Conservation (phyloP, 2,329 filamentous ascomycete genomes). For the Hypoxylon sp. region DNA sequence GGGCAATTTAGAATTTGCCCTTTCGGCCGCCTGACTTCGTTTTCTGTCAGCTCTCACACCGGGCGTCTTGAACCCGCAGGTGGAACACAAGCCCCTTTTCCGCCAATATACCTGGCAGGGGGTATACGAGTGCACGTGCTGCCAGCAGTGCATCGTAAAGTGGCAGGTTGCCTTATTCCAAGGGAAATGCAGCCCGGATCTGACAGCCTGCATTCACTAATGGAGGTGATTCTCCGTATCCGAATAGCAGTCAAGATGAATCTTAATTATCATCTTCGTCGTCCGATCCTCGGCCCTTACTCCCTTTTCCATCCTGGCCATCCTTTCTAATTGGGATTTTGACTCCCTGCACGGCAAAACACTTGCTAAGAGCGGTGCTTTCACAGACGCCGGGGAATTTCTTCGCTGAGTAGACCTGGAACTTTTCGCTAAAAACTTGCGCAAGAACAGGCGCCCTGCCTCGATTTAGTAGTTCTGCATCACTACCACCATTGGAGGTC, state of each 20-base stretch:
- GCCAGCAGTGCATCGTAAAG: slow-evolving; percentile 20
- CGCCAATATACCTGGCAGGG: slow-evolving; percentile 16
- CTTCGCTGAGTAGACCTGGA: slow-evolving; percentile 96
- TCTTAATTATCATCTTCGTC: slow-evolving; percentile 65
- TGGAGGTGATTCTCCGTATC: slow-evolving; percentile 24
- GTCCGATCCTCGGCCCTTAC: slow-evolving; percentile 61
- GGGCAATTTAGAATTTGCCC: slow-evolving; percentile 23
- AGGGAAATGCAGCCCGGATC: slow-evolving; percentile 20
- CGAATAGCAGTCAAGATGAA: slow-evolving; percentile 4
- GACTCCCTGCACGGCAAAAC: slow-evolving; percentile 92
- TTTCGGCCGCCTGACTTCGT: slow-evolving; percentile 31
- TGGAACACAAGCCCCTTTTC: slow-evolving; percentile 19
- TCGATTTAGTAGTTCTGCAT: slow-evolving; percentile 73
- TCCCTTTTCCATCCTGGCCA: slow-evolving; percentile 65
- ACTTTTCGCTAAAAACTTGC: slow-evolving; percentile 86
- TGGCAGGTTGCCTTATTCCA: slow-evolving; percentile 14
- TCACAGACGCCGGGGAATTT: slow-evolving; percentile 98
- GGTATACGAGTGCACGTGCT: slow-evolving; percentile 28
- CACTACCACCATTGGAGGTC: slow-evolving; percentile 55
- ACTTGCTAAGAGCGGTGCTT: slow-evolving; percentile 90
- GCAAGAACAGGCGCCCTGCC: slow-evolving; percentile 86
- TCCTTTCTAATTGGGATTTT: slow-evolving; percentile 98
- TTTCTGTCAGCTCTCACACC: slow-evolving; percentile 29
- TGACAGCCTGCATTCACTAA: slow-evolving; percentile 19
- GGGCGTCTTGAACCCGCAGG: slow-evolving; percentile 14